phyloP scores from a whole-genome alignment of 345 rosid genomes.

The Pugionium dolabratum region DNA sequence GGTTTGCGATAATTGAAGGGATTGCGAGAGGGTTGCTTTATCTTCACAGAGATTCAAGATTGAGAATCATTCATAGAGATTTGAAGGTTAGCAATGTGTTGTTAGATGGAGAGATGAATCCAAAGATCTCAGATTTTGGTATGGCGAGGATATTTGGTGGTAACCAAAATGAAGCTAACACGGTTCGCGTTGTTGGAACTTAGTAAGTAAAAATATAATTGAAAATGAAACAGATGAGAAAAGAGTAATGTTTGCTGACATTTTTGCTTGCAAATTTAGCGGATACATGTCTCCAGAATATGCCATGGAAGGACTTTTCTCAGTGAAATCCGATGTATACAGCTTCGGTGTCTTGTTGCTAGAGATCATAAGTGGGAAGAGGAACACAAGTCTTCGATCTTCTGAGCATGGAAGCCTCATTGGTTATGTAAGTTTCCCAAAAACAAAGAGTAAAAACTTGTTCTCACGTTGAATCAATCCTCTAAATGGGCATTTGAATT shows the following conservation, averaged over 20 bases:
- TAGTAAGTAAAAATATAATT: slow-evolving; percentile 45
- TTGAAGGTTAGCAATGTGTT: slow-evolving; percentile 64
- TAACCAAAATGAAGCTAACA: slow-evolving; percentile 57
- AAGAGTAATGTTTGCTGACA: neutral
- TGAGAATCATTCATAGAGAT: slow-evolving; percentile 48
- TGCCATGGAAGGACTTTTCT: slow-evolving; percentile 75
- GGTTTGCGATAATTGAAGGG: slow-evolving; percentile 65
- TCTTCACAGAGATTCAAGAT: slow-evolving; percentile 70
- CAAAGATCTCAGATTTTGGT: slow-evolving; percentile 77
- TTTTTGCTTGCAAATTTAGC: slow-evolving; percentile 35
- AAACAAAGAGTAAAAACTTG: neutral
- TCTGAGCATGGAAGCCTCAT: slow-evolving; percentile 49
- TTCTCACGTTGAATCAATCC: neutral
- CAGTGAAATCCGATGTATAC: slow-evolving; percentile 68
- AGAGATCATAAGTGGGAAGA: slow-evolving; percentile 62
- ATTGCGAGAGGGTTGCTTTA: slow-evolving; percentile 78
- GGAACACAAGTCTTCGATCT: slow-evolving; percentile 51
- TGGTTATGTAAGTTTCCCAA: slow-evolving; percentile 51
- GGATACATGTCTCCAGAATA: slow-evolving; percentile 84
- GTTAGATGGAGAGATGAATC: slow-evolving; percentile 72
- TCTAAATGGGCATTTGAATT: too few species aligned
- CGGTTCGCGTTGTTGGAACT: slow-evolving; percentile 64
- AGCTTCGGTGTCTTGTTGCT: slow-evolving; percentile 71
- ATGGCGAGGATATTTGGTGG: slow-evolving; percentile 66
- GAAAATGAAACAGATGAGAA: neutral